Conservation (phyloP, 2,329 filamentous ascomycete genomes). For the Sporothrix brunneoviolacea region DNA sequence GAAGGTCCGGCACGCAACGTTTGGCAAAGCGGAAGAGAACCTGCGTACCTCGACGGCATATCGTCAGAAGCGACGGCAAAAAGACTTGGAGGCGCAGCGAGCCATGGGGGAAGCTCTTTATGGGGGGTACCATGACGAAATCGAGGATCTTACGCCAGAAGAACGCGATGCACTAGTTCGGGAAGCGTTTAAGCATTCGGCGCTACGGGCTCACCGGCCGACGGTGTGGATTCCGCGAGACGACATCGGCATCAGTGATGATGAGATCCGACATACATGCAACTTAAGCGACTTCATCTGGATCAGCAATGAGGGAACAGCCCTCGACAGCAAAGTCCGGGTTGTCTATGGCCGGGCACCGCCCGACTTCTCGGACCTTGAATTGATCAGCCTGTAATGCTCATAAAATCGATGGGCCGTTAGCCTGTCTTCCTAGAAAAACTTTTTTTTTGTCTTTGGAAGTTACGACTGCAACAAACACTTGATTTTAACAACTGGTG, state of each 20-base stretch:
- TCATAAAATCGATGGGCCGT: no score
- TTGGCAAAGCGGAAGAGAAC: constrained; percentile 34
- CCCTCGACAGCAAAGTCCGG: constrained; percentile 72
- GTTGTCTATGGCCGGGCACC: constrained; percentile 81
- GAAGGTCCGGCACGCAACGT: constrained; percentile 40
- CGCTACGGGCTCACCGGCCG: constrained; percentile 74
- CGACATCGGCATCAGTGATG: constrained; percentile 81
- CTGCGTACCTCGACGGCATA: constrained; percentile 41
- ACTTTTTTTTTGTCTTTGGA: not conserved
- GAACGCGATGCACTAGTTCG: constrained; percentile 80
- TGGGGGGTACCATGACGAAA: constrained; percentile 80
- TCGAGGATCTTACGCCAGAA: constrained; percentile 87
- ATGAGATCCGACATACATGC: constrained; percentile 76
- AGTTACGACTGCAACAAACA: no score
- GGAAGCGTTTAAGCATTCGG: constrained; percentile 85
- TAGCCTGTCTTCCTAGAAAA: no score
- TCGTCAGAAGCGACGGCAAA: constrained; percentile 41
- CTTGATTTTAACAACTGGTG: no score
- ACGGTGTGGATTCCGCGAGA: constrained; percentile 93
- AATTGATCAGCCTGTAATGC: constrained; percentile 68
- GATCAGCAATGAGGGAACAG: constrained; percentile 91
- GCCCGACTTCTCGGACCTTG: constrained; percentile 82
- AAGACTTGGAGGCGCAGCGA: constrained; percentile 65
- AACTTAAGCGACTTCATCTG: constrained; percentile 74
- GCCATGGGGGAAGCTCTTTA: constrained; percentile 76